Percentiles rank a stretch among this genome's conserved stretches.
phyloP scores from a whole-genome alignment of 208 protist species.

The Leptomonas pyrrhocoris region DNA sequence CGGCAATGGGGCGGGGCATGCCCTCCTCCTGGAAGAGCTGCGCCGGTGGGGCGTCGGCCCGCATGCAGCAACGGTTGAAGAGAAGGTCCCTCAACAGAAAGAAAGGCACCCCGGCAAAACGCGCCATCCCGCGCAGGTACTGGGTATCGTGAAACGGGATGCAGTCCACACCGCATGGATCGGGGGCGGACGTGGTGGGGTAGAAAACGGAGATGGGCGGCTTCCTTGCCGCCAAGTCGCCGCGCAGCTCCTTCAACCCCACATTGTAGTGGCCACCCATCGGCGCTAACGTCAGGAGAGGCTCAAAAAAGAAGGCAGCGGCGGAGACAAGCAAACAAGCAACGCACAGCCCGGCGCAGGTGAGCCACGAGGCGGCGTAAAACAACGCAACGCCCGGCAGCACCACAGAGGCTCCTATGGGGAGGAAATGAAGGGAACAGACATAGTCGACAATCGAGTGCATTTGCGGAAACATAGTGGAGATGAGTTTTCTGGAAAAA shows the following conservation, averaged over 20 bases:
- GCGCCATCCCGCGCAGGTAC: slow-evolving; percentile 64
- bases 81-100: slow-evolving; percentile 58
- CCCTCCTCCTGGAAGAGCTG: slow-evolving; percentile 44
- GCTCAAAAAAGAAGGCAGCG: slow-evolving; percentile 43
- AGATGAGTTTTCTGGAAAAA: slow-evolving; percentile 8
- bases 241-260: slow-evolving; percentile 43
- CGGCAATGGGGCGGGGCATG: slow-evolving; percentile 48
- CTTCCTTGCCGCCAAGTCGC: slow-evolving; percentile 20
- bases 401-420: neutral
- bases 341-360: slow-evolving; percentile 2
- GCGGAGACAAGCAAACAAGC: slow-evolving; percentile 20
- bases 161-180: slow-evolving; percentile 32
- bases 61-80: slow-evolving; percentile 37
- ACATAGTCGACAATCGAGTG: slow-evolving; percentile 16
- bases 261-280: slow-evolving; percentile 60
- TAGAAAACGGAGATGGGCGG: slow-evolving; percentile 78
- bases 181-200: slow-evolving; percentile 40
- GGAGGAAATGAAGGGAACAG: slow-evolving; percentile 31
- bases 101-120: slow-evolving; percentile 51
- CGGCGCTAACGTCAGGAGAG: slow-evolving; percentile 49
- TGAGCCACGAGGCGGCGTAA: slow-evolving; percentile 14
- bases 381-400: slow-evolving; percentile 12
- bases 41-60: slow-evolving; percentile 21
- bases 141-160: slow-evolving; percentile 64
- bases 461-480: neutral